Evolutionary conservation across 805 yeast species (phyloP).

Genomic region (Starmerella potacharoeniae): DNA sequence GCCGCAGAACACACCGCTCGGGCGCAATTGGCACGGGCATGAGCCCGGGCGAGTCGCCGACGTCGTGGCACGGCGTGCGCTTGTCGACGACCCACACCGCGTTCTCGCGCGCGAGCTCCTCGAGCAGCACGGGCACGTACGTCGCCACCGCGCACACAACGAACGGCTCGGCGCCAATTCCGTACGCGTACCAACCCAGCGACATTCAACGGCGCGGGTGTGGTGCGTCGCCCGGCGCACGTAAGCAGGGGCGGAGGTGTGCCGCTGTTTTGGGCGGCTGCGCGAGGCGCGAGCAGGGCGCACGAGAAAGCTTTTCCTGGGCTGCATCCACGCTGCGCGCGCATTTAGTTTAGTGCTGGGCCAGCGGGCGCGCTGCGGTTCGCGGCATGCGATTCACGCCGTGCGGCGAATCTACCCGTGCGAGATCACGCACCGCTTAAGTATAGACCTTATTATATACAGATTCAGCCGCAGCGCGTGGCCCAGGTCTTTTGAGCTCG

Average conservation of each 20-base stretch:
- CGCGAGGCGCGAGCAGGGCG: too few species aligned
- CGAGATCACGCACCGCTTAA: too few species aligned
- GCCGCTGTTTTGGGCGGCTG: too few species aligned
- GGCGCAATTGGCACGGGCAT: conserved; percentile 23
- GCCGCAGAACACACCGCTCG: conserved; percentile 39
- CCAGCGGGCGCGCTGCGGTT: too few species aligned
- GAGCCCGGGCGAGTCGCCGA: conserved; percentile 19
- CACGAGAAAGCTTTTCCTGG: too few species aligned
- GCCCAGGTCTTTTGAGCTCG: too few species aligned
- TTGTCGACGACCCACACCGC: conserved; percentile 56
- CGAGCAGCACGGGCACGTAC: conserved; percentile 59
- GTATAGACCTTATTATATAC: too few species aligned
- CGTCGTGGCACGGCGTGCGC: conserved; percentile 38
- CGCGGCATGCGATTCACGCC: too few species aligned
- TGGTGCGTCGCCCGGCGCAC: background rate
- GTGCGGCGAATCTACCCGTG: too few species aligned
- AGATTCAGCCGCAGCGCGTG: too few species aligned
- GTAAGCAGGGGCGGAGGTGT: background rate
- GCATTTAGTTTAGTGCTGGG: too few species aligned
- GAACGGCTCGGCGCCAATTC: conserved; percentile 73
- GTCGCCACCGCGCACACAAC: conserved; percentile 70
- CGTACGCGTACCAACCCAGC: conserved; percentile 54
- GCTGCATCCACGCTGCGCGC: too few species aligned
- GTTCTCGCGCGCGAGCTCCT: conserved; percentile 59
- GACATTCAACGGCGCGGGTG: background rate